Conservation (phyloP, 495 filamentous ascomycete species). For the Tuber brumale region DNA sequence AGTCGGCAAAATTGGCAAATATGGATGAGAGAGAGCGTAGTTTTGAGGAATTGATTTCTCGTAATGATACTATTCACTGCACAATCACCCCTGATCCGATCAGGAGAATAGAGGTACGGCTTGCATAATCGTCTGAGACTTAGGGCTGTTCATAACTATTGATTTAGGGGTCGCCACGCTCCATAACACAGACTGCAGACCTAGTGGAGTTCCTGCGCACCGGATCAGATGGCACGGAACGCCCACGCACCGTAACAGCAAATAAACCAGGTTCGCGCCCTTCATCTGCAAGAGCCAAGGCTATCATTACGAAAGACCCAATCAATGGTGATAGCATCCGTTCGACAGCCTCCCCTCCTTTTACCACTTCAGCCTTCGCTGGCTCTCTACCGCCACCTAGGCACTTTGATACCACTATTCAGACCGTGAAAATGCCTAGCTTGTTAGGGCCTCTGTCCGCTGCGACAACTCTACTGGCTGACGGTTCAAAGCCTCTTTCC, state of each 20-base stretch:
- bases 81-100: constrained; percentile 86
- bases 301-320: constrained; percentile 34
- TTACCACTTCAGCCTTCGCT: constrained; percentile 11
- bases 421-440: not conserved
- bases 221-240: constrained; percentile 50
- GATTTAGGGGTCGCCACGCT: constrained; percentile 21
- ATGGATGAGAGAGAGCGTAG: constrained; percentile 49
- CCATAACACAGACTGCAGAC: constrained; percentile 31
- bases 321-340: constrained; percentile 22
- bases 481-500: constrained; percentile 9
- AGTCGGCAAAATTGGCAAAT: constrained; percentile 42
- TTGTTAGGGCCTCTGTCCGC: not conserved
- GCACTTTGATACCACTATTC: constrained; percentile 7
- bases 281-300: constrained; percentile 29
- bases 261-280: constrained; percentile 31
- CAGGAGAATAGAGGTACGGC: constrained; percentile 75
- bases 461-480: constrained; percentile 14
- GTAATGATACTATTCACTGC: constrained; percentile 85
- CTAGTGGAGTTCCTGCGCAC: constrained; percentile 84
- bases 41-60: constrained; percentile 84
- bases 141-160: not conserved
- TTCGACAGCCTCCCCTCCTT: constrained; percentile 16
- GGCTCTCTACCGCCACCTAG: constrained; percentile 12
- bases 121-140: not conserved
- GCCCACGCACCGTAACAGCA: constrained; percentile 19